Conservation (phyloP, 768 basidiomycete species). For the Pleurotus cornucopiae region DNA sequence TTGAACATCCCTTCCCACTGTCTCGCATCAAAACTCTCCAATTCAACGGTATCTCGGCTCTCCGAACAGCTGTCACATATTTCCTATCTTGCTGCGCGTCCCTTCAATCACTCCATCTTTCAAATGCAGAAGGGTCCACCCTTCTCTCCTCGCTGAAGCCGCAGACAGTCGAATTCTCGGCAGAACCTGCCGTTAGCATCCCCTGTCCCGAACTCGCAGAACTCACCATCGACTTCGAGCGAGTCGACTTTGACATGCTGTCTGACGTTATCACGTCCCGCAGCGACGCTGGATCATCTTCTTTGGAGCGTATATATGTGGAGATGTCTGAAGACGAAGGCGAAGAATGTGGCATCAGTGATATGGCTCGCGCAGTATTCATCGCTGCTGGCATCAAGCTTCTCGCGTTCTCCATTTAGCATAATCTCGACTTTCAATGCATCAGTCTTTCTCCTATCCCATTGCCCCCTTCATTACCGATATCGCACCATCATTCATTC, state of each 20-base stretch:
- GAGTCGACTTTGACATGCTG: not conserved
- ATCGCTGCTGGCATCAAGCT: constrained; percentile 2
- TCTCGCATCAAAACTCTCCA: constrained; percentile 23
- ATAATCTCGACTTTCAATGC: not conserved
- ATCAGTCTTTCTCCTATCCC: no score
- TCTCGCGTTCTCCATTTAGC: constrained; percentile 5
- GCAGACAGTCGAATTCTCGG: not conserved
- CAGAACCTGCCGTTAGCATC: not conserved
- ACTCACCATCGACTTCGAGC: not conserved
- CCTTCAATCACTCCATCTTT: constrained; percentile 19
- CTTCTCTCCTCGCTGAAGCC: constrained; percentile 17
- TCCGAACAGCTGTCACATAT: constrained; percentile 13
- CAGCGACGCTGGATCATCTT: not conserved
- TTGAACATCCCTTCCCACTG: constrained; percentile 17
- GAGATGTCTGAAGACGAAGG: constrained; percentile 4
- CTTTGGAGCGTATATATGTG: not conserved
- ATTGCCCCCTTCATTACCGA: no score
- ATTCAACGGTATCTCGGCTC: constrained; percentile 23
- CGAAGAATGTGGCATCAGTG: constrained; percentile 4
- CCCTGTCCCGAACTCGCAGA: constrained; percentile 5
- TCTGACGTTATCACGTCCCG: not conserved
- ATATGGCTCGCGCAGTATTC: constrained; percentile 5
- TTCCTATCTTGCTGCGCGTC: constrained; percentile 24
- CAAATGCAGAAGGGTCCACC: constrained; percentile 16
- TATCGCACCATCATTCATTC: no score